phyloP scores from a whole-genome alignment of 768 basidiomycete species.

The Calocybe indica region DNA sequence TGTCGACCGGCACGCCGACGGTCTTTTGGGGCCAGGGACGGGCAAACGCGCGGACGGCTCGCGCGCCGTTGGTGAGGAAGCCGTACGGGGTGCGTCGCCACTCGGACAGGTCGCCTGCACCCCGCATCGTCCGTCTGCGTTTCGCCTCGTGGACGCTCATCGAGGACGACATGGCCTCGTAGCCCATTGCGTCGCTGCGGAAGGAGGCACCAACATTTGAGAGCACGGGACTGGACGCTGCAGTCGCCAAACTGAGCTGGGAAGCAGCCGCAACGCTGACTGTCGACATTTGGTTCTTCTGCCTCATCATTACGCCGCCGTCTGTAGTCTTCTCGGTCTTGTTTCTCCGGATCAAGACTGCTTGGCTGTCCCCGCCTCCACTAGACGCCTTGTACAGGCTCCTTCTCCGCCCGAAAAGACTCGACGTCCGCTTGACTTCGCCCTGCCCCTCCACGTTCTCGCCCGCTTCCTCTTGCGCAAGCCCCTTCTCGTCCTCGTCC shows the following conservation, averaged over 20 bases:
- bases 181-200: no score
- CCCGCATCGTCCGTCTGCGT: conserved; percentile 5
- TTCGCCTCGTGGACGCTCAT: conserved; percentile 2
- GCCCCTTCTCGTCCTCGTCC: conserved; percentile 10
- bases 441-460: conserved; percentile 13
- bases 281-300: not conserved
- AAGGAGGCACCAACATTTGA: no score
- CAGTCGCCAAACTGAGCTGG: conserved; percentile 19
- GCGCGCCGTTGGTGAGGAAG: conserved; percentile 80
- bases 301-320: no score
- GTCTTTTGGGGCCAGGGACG: conserved; percentile 77
- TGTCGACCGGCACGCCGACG: conserved; percentile 59
- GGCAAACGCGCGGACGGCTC: conserved; percentile 80
- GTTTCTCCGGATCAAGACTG: conserved; percentile 27
- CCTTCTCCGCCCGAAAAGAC: no score
- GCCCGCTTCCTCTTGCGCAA: conserved; percentile 12
- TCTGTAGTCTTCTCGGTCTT: conserved; percentile 9
- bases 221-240: not conserved
- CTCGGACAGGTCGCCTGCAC: conserved; percentile 17
- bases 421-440: not conserved
- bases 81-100: conserved; percentile 49
- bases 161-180: no score
- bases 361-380: conserved; percentile 28
- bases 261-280: conserved; percentile 15
- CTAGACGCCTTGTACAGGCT: no score